phyloP scores from a whole-genome alignment of 2,329 filamentous ascomycete species.

The Daldinia sp. region DNA sequence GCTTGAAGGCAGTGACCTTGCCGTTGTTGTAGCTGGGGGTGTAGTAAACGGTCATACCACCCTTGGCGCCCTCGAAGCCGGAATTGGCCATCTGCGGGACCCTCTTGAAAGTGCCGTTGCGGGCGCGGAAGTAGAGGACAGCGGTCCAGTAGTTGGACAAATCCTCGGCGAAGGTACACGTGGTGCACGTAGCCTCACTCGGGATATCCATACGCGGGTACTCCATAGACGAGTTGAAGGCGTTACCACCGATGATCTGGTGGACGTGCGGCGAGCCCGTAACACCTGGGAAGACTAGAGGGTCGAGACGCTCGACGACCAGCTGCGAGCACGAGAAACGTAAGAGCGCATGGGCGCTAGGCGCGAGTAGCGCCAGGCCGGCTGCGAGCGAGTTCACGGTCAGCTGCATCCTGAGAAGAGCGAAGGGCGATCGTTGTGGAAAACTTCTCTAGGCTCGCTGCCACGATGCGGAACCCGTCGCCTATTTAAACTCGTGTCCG shows the following conservation, averaged over 20 bases:
- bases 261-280: conserved; percentile 61
- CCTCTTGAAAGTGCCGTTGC: conserved; percentile 48
- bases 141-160: conserved; percentile 49
- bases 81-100: conserved; percentile 35
- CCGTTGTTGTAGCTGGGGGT: conserved; percentile 31
- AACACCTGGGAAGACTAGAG: conserved; percentile 46
- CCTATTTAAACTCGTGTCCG: conserved; percentile 27
- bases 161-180: conserved; percentile 40
- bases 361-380: conserved; percentile 28
- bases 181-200: conserved; percentile 31
- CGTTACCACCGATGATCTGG: conserved; percentile 59
- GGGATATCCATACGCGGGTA: conserved; percentile 31
- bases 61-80: conserved; percentile 46
- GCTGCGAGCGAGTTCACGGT: conserved; percentile 16
- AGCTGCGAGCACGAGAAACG: conserved; percentile 57
- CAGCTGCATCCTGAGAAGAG: conserved; percentile 29
- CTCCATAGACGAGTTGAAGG: conserved; percentile 46
- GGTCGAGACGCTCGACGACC: conserved; percentile 51
- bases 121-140: conserved; percentile 47
- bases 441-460: background rate
- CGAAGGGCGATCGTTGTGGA: background rate
- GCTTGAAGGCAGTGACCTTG: conserved; percentile 53
- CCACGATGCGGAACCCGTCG: background rate
- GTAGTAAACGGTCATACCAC: conserved; percentile 39
- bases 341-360: conserved; percentile 28